Percentiles rank a stretch among this genome's conserved stretches.
These are phyloP conservation scores for Cryomyces antarcticus DNA, from an alignment of 495 filamentous ascomycete species.

Conservation along the genomic window DNA sequence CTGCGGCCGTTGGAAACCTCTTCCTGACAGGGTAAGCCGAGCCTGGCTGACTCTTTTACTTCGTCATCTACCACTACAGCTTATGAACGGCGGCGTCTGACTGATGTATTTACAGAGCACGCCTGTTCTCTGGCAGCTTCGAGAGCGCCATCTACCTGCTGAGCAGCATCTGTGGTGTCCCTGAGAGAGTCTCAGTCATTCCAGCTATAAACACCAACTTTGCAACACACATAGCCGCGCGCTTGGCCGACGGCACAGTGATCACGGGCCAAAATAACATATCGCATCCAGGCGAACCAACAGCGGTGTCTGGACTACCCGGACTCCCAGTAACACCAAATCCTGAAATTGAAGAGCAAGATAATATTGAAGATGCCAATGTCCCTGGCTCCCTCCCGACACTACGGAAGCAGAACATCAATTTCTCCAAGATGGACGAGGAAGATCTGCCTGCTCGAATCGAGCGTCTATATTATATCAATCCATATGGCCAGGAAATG, in stretches of 20 bases:
- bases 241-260: constrained; percentile 50
- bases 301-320: constrained; percentile 24
- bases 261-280: constrained; percentile 89
- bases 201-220: constrained; percentile 89
- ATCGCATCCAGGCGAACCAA: constrained; percentile 51
- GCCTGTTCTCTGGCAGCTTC: constrained; percentile 21
- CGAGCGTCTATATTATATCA: constrained; percentile 84
- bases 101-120: constrained; percentile 7
- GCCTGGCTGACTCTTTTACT: constrained; percentile 33
- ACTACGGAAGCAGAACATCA: constrained; percentile 58
- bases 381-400: constrained; percentile 67
- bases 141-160: constrained; percentile 23
- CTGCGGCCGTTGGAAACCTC: constrained; percentile 79
- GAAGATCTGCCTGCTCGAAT: constrained; percentile 60
- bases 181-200: constrained; percentile 52
- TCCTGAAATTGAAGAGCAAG: constrained; percentile 14
- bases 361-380: constrained; percentile 61
- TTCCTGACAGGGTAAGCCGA: constrained; percentile 60
- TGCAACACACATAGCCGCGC: constrained; percentile 78
- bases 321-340: constrained; percentile 13
- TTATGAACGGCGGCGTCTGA: not conserved
- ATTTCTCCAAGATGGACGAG: constrained; percentile 50
- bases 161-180: constrained; percentile 57
- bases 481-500: constrained; percentile 86
- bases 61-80: not conserved